Conservation (phyloP, 768 basidiomycete genomes). For the Boletales sp. region DNA sequence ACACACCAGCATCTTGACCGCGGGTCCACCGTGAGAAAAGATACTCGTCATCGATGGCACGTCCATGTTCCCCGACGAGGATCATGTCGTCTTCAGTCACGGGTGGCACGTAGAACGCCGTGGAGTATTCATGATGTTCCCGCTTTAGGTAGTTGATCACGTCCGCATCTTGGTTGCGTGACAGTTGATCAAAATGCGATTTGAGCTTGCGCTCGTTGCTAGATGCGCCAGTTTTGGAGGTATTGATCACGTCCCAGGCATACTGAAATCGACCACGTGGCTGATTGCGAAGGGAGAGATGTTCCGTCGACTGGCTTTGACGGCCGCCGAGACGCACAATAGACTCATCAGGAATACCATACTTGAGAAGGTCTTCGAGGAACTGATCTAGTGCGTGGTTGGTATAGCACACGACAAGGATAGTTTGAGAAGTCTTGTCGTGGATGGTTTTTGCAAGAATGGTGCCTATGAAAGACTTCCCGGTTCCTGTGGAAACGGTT, state of each 20-base stretch:
- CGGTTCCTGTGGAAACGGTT: slow-evolving; percentile 48
- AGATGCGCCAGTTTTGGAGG: slow-evolving; percentile 27
- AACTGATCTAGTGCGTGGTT: slow-evolving; percentile 75
- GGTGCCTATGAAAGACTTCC: slow-evolving; percentile 69
- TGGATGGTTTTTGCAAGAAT: slow-evolving; percentile 58
- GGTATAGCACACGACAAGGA: slow-evolving; percentile 68
- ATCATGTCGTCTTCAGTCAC: slow-evolving; percentile 41
- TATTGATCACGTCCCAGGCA: slow-evolving; percentile 13
- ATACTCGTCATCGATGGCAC: slow-evolving; percentile 35
- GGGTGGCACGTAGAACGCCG: slow-evolving; percentile 42
- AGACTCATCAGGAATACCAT: slow-evolving; percentile 44
- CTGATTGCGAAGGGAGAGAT: slow-evolving; percentile 37
- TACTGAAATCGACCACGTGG: neutral
- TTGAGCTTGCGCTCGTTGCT: slow-evolving; percentile 30
- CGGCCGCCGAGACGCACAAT: slow-evolving; percentile 63
- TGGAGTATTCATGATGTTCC: slow-evolving; percentile 38
- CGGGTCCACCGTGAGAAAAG: slow-evolving; percentile 45
- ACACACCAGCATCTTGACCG: slow-evolving; percentile 43
- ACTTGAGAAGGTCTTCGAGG: slow-evolving; percentile 54
- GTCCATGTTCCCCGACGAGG: slow-evolving; percentile 40
- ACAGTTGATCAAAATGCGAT: neutral
- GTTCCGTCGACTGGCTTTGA: slow-evolving; percentile 42
- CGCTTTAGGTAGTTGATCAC: slow-evolving; percentile 45
- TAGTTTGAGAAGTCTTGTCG: slow-evolving; percentile 40
- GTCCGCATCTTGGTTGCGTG: slow-evolving; percentile 25